These are phyloP conservation scores for Sporothrix globosa DNA, from an alignment of 2,329 filamentous ascomycete species.

Conservation along the genomic window DNA sequence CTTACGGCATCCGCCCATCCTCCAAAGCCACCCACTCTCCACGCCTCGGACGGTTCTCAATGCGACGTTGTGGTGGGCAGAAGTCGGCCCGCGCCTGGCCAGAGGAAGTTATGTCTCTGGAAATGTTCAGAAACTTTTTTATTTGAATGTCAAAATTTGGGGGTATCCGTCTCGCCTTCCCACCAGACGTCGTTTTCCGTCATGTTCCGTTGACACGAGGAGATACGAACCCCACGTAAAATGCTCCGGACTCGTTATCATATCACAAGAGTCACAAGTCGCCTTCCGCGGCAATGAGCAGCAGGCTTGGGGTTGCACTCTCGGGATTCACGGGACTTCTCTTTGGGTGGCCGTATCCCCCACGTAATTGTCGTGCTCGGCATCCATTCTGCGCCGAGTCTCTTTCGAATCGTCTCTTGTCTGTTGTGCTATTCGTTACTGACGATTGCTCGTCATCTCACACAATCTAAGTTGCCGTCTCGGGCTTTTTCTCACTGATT, in stretches of 20 bases:
- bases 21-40: too few relatives aligned
- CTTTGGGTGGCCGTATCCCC: neutral
- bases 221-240: neutral
- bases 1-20: too few relatives aligned
- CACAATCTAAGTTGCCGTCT: too few relatives aligned
- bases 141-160: too few relatives aligned
- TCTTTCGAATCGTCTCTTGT: neutral
- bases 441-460: neutral
- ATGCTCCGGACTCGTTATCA: neutral
- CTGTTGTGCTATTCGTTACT: neutral
- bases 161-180: neutral
- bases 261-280: neutral
- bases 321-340: neutral
- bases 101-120: too few relatives aligned
- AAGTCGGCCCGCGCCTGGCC: too few relatives aligned
- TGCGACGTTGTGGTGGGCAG: too few relatives aligned
- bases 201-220: too few relatives aligned
- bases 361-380: slow-evolving; percentile 2
- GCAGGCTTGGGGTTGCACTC: neutral
- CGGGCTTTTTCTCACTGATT: neutral
- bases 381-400: too few relatives aligned
- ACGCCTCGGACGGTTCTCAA: too few relatives aligned
- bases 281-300: neutral
- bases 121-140: too few relatives aligned
- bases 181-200: too few relatives aligned